phyloP scores from a whole-genome alignment of 2,329 filamentous ascomycete species.

The Pseudogymnoascus sp. region DNA sequence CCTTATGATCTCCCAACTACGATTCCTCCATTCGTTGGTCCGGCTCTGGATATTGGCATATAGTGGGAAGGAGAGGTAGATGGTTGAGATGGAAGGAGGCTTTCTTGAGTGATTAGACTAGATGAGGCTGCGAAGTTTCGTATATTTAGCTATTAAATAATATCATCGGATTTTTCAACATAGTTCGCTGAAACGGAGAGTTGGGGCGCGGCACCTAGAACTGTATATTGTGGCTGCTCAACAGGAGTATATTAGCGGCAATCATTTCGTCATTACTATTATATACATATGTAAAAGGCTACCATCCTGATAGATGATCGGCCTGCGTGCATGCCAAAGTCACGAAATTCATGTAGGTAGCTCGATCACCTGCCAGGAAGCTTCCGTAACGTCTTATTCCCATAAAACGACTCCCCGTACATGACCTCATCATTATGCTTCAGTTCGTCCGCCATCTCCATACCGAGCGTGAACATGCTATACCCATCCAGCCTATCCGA shows the following conservation, averaged over 20 bases:
- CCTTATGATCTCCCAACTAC: slow-evolving; percentile 16
- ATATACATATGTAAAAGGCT: not conserved
- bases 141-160: not conserved
- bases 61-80: not conserved
- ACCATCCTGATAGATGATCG: not conserved
- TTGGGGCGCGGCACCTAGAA: not conserved
- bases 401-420: not conserved
- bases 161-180: not conserved
- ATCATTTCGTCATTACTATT: not conserved
- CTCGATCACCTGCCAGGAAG: not conserved
- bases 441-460: not conserved
- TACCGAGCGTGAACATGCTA: not conserved
- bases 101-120: not conserved
- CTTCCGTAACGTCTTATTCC: not conserved
- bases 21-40: slow-evolving; percentile 14
- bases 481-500: slow-evolving; percentile 7
- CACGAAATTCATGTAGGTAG: not conserved
- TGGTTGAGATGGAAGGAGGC: not conserved
- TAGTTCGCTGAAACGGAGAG: not conserved
- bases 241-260: not conserved
- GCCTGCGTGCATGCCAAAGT: too few species aligned
- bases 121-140: not conserved
- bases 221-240: not conserved
- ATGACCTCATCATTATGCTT: not conserved
- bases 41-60: slow-evolving; percentile 13